A percentile compares a stretch with the other conserved stretches of the same genome.
Evolutionary conservation across 169 alveolate species (phyloP).

Genomic region (Cryptosporidium sp.): DNA sequence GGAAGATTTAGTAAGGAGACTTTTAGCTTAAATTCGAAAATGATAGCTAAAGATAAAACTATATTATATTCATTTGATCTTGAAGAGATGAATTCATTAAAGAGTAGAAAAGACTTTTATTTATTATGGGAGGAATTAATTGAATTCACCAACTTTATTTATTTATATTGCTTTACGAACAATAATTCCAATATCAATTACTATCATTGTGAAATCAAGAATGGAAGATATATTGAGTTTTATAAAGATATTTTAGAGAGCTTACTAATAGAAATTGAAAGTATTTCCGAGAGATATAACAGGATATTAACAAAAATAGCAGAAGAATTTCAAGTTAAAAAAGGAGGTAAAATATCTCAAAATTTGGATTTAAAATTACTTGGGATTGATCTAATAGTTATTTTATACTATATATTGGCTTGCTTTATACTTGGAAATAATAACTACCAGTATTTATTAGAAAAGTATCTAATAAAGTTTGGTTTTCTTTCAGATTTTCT

Average conservation of each 20-base stretch:
- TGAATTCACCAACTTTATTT: constrained; percentile 40
- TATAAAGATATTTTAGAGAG: constrained; percentile 9
- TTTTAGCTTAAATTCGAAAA: constrained; percentile 12
- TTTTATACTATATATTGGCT: constrained; percentile 24
- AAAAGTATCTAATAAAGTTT: background rate
- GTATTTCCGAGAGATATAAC: background rate
- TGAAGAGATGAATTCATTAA: constrained; percentile 4
- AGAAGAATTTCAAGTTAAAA: background rate
- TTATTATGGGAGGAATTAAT: constrained; percentile 19
- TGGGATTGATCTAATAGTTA: constrained; percentile 9
- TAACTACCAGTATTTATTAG: constrained; percentile 6
- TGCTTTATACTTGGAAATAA: constrained; percentile 16
- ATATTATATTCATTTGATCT: background rate
- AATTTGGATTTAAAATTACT: background rate
- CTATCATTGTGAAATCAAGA: background rate
- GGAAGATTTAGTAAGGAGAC: constrained; percentile 2
- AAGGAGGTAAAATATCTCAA: background rate
- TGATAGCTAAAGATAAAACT: background rate
- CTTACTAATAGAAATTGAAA: constrained; percentile 6
- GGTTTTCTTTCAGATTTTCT: constrained; percentile 11
- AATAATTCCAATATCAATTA: background rate
- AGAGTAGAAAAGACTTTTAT: background rate
- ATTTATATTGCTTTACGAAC: constrained; percentile 33
- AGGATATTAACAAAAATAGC: background rate
- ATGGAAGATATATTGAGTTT: background rate